phyloP scores from a whole-genome alignment of 805 yeast species.

The Nakazawaea wickerhamii region DNA sequence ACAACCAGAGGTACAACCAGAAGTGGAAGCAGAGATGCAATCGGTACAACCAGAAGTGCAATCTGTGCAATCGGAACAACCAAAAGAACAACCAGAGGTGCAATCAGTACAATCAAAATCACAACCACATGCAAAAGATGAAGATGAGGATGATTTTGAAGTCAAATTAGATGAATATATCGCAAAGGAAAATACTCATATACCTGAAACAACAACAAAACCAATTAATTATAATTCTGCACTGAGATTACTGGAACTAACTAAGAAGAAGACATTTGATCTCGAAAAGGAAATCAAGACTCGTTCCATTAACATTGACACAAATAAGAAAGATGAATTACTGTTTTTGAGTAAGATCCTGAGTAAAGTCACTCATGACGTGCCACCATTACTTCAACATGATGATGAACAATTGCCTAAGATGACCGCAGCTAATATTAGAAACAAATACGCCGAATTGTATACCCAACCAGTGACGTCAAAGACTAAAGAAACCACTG shows the following conservation, averaged over 20 bases:
- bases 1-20: too few species aligned
- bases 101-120: not conserved
- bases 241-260: not conserved
- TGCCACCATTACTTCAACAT: not conserved
- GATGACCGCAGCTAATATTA: constrained; percentile 5
- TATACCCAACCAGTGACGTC: not conserved
- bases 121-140: not conserved
- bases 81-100: not conserved
- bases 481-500: not conserved
- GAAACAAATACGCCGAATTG: constrained; percentile 5
- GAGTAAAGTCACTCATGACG: not conserved
- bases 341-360: constrained; percentile 4
- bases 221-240: constrained; percentile 4
- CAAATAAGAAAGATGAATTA: not conserved
- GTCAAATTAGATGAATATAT: constrained; percentile 1
- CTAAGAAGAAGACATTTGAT: not conserved
- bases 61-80: too few species aligned
- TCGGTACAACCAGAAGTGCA: too few species aligned
- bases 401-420: not conserved
- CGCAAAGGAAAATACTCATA: not conserved
- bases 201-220: not conserved
- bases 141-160: not conserved
- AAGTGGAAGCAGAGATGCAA: too few species aligned
- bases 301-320: not conserved
- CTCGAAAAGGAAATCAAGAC: constrained; percentile 9